Evolutionary conservation across 768 basidiomycete genomes (phyloP).

Genomic region (Trametes meyenii): DNA sequence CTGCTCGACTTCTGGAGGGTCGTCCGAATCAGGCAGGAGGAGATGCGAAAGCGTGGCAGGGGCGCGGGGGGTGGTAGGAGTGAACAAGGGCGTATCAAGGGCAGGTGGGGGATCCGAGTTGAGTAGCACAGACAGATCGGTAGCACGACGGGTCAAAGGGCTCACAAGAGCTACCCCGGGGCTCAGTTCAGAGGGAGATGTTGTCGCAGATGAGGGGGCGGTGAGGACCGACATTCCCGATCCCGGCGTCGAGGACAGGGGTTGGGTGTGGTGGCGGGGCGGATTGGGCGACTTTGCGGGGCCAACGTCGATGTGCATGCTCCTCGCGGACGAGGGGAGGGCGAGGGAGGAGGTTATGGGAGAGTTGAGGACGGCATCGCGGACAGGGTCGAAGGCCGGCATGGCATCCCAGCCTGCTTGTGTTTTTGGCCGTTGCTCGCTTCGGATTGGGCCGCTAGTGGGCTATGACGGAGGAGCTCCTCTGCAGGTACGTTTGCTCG

Average conservation of each 20-base stretch:
- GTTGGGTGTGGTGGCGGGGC: constrained; percentile 22
- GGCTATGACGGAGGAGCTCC: background rate
- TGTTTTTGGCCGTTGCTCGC: constrained; percentile 15
- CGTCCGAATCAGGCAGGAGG: constrained; percentile 32
- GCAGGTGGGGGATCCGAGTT: constrained; percentile 57
- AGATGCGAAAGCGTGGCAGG: constrained; percentile 43
- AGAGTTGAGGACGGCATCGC: constrained; percentile 84
- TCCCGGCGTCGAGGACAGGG: constrained; percentile 37
- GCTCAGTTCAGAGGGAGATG: constrained; percentile 34
- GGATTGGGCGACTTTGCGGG: constrained; percentile 6
- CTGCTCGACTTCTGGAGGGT: constrained; percentile 31
- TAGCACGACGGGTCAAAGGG: constrained; percentile 63
- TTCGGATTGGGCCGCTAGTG: constrained; percentile 2
- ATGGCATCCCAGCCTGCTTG: constrained; percentile 36
- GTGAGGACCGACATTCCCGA: constrained; percentile 22
- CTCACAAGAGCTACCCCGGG: constrained; percentile 41
- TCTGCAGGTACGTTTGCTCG: background rate
- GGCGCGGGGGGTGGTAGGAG: constrained; percentile 34
- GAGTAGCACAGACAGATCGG: constrained; percentile 76
- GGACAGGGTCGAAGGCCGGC: constrained; percentile 85
- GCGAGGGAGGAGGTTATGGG: constrained; percentile 55
- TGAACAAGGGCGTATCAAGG: constrained; percentile 48
- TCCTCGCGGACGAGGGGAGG: constrained; percentile 33
- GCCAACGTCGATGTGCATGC: constrained; percentile 27
- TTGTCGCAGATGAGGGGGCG: constrained; percentile 19